These are phyloP conservation scores for Penicillium oxalicum DNA, from an alignment of 2,329 filamentous ascomycete species.

Conservation along the genomic window DNA sequence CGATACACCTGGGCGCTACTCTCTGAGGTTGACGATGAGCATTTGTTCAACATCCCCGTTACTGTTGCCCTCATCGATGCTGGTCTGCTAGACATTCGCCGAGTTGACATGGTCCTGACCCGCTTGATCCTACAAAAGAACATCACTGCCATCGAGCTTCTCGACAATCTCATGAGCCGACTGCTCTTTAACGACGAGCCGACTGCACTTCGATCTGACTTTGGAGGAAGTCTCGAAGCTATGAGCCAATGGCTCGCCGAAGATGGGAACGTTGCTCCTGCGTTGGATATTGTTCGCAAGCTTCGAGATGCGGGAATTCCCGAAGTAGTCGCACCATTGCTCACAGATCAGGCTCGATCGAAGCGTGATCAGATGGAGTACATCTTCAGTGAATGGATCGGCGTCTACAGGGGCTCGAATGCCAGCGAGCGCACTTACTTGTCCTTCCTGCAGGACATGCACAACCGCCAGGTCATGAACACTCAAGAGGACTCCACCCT, in stretches of 20 bases:
- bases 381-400: constrained; percentile 91
- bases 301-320: constrained; percentile 51
- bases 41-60: constrained; percentile 57
- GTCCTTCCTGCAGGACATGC: constrained; percentile 79
- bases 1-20: constrained; percentile 46
- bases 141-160: constrained; percentile 66
- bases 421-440: constrained; percentile 65
- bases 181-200: constrained; percentile 73
- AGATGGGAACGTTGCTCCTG: constrained; percentile 59
- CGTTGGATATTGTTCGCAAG: constrained; percentile 65
- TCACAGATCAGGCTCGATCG: constrained; percentile 52
- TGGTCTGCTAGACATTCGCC: constrained; percentile 55
- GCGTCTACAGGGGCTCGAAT: constrained; percentile 70
- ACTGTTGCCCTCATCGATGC: constrained; percentile 56
- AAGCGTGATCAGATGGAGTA: constrained; percentile 86
- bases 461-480: constrained; percentile 65
- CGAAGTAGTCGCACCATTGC: constrained; percentile 50
- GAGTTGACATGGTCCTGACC: constrained; percentile 65
- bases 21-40: constrained; percentile 51
- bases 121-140: constrained; percentile 67
- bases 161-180: constrained; percentile 73
- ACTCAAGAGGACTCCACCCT: constrained; percentile 68
- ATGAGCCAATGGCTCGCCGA: constrained; percentile 76
- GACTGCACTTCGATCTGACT: constrained; percentile 75
- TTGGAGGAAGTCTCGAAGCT: constrained; percentile 72